Evolutionary conservation across 73 alveolate species (phyloP).

Genomic region (Strombidium stylifer): DNA sequence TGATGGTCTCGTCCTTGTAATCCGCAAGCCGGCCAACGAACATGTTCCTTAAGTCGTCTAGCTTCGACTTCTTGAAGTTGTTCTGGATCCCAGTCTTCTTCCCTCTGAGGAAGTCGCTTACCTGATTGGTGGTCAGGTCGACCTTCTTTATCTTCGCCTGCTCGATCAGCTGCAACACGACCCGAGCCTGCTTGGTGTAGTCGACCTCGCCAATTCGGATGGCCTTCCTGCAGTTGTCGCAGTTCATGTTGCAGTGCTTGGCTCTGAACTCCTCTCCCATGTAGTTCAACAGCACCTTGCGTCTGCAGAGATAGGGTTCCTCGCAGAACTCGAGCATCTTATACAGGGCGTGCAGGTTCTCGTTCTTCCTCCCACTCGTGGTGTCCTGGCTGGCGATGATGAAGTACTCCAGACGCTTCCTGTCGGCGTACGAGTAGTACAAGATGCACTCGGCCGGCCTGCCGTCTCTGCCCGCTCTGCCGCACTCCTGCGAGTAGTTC

Average conservation of each 20-base stretch:
- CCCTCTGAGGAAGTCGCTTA: slow-evolving; percentile 30
- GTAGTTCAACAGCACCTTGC: slow-evolving; percentile 58
- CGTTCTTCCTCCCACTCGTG: slow-evolving; percentile 38
- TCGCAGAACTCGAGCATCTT: slow-evolving; percentile 71
- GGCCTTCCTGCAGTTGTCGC: slow-evolving; percentile 58
- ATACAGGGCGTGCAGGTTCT: slow-evolving; percentile 52
- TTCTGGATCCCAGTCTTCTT: slow-evolving; percentile 16
- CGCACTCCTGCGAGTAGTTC: slow-evolving; percentile 89
- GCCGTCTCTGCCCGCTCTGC: slow-evolving; percentile 98
- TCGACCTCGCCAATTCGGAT: slow-evolving; percentile 23
- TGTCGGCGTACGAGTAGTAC: slow-evolving; percentile 83
- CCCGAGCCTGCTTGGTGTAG: slow-evolving; percentile 24
- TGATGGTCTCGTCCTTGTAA: slow-evolving; percentile 16
- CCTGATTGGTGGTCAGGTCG: slow-evolving; percentile 18
- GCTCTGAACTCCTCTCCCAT: slow-evolving; percentile 76
- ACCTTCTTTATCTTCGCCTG: slow-evolving; percentile 17
- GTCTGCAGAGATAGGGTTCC: slow-evolving; percentile 77
- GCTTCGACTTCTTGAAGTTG: slow-evolving; percentile 7
- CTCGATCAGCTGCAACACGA: slow-evolving; percentile 23
- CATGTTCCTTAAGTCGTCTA: slow-evolving; percentile 15
- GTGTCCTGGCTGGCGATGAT: slow-evolving; percentile 15
- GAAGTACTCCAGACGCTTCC: slow-evolving; percentile 79
- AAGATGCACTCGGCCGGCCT: slow-evolving; percentile 84
- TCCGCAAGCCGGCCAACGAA: slow-evolving; percentile 20
- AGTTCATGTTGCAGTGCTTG: slow-evolving; percentile 57